Percentiles rank a stretch among this genome's conserved stretches.
These are phyloP conservation scores for Cladobotryum mycophilum DNA, from an alignment of 2,329 filamentous ascomycete species.

Conservation along the genomic window DNA sequence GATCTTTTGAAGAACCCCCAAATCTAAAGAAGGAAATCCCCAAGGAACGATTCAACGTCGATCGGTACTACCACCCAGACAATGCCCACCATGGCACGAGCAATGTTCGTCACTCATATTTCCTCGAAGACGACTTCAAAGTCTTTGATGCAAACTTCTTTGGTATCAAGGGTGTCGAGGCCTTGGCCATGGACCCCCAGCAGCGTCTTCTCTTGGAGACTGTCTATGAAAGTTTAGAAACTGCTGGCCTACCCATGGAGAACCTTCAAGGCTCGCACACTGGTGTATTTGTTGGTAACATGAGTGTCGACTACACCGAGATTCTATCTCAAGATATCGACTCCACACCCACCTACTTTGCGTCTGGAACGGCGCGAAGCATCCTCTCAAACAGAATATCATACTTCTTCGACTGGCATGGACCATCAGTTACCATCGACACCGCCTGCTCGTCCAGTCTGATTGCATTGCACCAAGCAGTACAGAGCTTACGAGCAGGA, in stretches of 20 bases:
- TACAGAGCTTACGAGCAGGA: slow-evolving; percentile 17
- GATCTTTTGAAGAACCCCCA: slow-evolving; percentile 28
- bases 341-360: slow-evolving; percentile 30
- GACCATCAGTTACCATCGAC: slow-evolving; percentile 43
- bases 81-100: slow-evolving; percentile 31
- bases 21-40: slow-evolving; percentile 34
- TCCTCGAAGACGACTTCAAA: slow-evolving; percentile 29
- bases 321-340: slow-evolving; percentile 21
- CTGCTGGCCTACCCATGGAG: slow-evolving; percentile 21
- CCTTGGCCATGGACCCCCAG: slow-evolving; percentile 14
- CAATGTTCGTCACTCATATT: slow-evolving; percentile 20
- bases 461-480: slow-evolving; percentile 39
- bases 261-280: slow-evolving; percentile 23
- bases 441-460: slow-evolving; percentile 46
- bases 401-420: slow-evolving; percentile 41
- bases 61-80: slow-evolving; percentile 38
- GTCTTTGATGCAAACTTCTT: slow-evolving; percentile 34
- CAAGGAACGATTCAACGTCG: slow-evolving; percentile 32
- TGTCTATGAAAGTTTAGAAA: slow-evolving; percentile 35
- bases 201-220: slow-evolving; percentile 28
- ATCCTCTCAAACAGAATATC: slow-evolving; percentile 40
- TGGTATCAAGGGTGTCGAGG: slow-evolving; percentile 11
- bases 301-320: slow-evolving; percentile 31
- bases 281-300: slow-evolving; percentile 30
- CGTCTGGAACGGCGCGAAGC: slow-evolving; percentile 36